Evolutionary conservation across 176 grass and related monocot species (phyloP).

Genomic region (Aegilops longissima): DNA sequence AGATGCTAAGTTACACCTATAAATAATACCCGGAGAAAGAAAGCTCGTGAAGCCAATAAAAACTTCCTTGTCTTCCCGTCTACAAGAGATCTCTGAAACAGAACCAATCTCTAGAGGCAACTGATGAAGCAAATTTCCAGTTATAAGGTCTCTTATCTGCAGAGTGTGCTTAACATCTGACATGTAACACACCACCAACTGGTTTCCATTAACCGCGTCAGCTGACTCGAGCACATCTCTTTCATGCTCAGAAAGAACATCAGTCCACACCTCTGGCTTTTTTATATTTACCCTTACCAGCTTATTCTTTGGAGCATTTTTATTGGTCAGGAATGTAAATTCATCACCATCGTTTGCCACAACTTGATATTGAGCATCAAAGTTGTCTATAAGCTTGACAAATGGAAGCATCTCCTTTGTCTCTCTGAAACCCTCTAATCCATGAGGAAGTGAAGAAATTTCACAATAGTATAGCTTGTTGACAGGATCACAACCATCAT

Average conservation of each 20-base stretch:
- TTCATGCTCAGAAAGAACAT: constrained; percentile 73
- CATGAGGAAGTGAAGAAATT: constrained; percentile 66
- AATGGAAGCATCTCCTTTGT: constrained; percentile 69
- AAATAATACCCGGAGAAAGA: constrained; percentile 89
- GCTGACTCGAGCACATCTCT: constrained; percentile 78
- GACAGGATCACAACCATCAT: constrained; percentile 79
- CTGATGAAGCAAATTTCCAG: constrained; percentile 71
- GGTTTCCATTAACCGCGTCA: constrained; percentile 58
- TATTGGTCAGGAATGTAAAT: constrained; percentile 93
- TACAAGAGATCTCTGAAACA: constrained; percentile 79
- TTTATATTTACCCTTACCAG: constrained; percentile 73
- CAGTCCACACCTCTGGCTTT: constrained; percentile 61
- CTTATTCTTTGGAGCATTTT: constrained; percentile 78
- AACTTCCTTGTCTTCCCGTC: constrained; percentile 67
- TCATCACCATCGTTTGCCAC: constrained; percentile 74
- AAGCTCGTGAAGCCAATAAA: constrained; percentile 94
- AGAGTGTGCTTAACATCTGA: constrained; percentile 88
- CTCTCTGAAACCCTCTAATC: constrained; percentile 65
- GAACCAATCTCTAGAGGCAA: constrained; percentile 84
- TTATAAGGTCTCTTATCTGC: constrained; percentile 81
- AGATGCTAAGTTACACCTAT: constrained; percentile 63
- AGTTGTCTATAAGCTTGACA: constrained; percentile 84
- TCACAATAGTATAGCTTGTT: constrained; percentile 91
- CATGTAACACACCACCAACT: constrained; percentile 84
- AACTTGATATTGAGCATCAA: constrained; percentile 69